Evolutionary conservation across 2,329 filamentous ascomycete genomes (phyloP), one percentile per base, ranked within the genome.

Genomic region (Colletotrichum viniferum): DNA sequence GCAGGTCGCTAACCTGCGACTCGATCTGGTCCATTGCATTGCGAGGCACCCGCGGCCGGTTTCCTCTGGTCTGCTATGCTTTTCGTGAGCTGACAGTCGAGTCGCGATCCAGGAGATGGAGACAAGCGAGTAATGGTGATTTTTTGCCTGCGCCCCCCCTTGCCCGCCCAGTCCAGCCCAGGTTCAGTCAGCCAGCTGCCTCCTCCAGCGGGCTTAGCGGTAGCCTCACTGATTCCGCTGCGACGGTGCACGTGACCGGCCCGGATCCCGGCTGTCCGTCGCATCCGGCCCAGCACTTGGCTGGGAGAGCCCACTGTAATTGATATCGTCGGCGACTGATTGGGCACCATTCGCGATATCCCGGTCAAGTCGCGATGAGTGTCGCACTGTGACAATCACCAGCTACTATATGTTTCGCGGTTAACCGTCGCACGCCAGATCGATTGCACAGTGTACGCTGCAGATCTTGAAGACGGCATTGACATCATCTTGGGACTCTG

Each of bases 1-100:
- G 87, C 83, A 90, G 82, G 83, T 90, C 89, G 81, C 86, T 88
- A 77, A 86, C 88, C 83, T 90, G 89, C 73, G 85, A 86, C 80
- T 90, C 87, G 78, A 90, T 87, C 81, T 88, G 88, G 80, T 90
- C 88, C 89, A 90, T 90, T 71, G 68, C 77, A 76, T 76, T 30
- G 38, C 69, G 63, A 76, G 63, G 64, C 60, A 36, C 70, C 71
- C 52, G 38, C 32, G 69, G 73, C 38, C 48, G 52, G 67, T 55
- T 64, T 65, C 34, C 34, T 56, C 36, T 64, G 26, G 28, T 30
- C 26, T 61, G 58, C 58, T 61, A 21, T 24, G 52, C 36, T 64
- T 65, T 48, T 43, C 24, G 34, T 69, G 61, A 55, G 26, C 58
- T 18, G 30, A 21, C 12, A 32, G 58, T 62, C 16, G 68, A 65